Conservation (phyloP, 2,329 filamentous ascomycete species). For the Botrytis pseudocinerea region DNA sequence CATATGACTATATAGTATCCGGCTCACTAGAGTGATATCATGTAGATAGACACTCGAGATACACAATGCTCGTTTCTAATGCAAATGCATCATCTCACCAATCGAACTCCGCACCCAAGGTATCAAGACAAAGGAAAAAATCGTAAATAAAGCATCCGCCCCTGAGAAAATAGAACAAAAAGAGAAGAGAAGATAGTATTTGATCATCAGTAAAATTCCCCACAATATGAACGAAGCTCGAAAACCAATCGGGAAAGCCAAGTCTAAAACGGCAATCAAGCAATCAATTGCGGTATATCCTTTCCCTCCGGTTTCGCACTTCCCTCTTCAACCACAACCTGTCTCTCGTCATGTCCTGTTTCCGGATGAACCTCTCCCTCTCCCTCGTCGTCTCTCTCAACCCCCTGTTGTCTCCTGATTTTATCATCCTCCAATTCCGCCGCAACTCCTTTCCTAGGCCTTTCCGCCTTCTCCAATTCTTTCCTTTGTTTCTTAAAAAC, state of each 20-base stretch:
- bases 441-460: slow-evolving; percentile 30
- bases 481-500: slow-evolving; percentile 48
- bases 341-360: not conserved
- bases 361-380: not conserved
- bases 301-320: not conserved
- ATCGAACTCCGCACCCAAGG: not conserved
- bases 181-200: not conserved
- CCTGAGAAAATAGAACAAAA: not conserved
- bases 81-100: not conserved
- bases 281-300: not conserved
- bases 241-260: not conserved
- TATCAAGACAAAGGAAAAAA: not conserved
- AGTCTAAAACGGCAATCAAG: not conserved
- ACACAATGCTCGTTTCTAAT: not conserved
- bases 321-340: not conserved
- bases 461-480: slow-evolving; percentile 48
- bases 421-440: slow-evolving; percentile 9
- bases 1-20: not conserved
- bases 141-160: not conserved
- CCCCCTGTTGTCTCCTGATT: not conserved
- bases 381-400: not conserved
- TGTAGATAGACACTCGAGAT: not conserved
- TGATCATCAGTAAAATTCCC: not conserved
- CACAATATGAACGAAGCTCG: not conserved
- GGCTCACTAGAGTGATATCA: not conserved